phyloP scores from a whole-genome alignment of 2,329 filamentous ascomycete species.

The Ploettnerulaceae sp. region DNA sequence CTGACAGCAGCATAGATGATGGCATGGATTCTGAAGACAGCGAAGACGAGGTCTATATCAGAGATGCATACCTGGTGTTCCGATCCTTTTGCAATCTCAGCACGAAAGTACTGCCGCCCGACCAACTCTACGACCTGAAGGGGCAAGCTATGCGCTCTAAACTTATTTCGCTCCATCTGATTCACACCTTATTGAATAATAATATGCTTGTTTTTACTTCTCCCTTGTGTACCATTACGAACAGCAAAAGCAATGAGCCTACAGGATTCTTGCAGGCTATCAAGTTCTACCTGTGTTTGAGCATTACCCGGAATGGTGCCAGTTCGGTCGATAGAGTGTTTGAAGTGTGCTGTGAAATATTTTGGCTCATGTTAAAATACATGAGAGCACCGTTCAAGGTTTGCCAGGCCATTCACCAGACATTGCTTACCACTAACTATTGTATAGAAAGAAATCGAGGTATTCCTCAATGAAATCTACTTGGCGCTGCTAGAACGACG shows the following conservation, averaged over 20 bases:
- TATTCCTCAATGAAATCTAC: constrained; percentile 97
- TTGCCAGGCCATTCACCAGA: constrained; percentile 27
- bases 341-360: constrained; percentile 93
- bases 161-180: constrained; percentile 88
- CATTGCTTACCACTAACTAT: constrained; percentile 8
- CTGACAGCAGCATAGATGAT: constrained; percentile 52
- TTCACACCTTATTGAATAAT: constrained; percentile 93
- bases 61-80: constrained; percentile 95
- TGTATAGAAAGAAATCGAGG: constrained; percentile 84
- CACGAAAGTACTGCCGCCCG: constrained; percentile 81
- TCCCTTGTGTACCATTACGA: constrained; percentile 85
- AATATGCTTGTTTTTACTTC: constrained; percentile 88
- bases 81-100: constrained; percentile 96
- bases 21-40: constrained; percentile 56
- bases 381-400: constrained; percentile 93
- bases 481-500: constrained; percentile 84
- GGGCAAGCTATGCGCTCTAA: constrained; percentile 98
- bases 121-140: constrained; percentile 87
- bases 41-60: constrained; percentile 94
- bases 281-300: constrained; percentile 94
- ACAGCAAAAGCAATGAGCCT: constrained; percentile 80
- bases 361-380: constrained; percentile 94
- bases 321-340: constrained; percentile 91
- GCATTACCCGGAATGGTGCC: constrained; percentile 89
- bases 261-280: constrained; percentile 91